These are phyloP conservation scores for Microcera coccophila DNA, from an alignment of 2,329 filamentous ascomycete species.

Conservation along the genomic window DNA sequence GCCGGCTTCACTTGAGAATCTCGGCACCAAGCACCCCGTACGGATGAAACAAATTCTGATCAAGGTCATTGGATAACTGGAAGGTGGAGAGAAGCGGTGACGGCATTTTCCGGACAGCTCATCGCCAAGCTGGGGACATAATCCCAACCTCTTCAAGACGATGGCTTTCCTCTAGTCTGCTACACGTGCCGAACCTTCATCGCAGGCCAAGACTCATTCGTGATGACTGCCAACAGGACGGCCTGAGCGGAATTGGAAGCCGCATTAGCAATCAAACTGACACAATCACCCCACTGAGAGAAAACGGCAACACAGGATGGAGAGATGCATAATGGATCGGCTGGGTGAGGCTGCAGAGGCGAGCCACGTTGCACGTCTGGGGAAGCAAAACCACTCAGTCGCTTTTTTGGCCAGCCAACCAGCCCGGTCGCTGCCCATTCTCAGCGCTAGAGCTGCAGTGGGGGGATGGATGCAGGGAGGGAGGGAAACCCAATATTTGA, in stretches of 20 bases:
- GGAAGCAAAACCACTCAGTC: conserved; percentile 29
- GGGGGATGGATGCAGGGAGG: conserved; percentile 16
- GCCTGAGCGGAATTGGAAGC: not conserved
- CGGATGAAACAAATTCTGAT: no score
- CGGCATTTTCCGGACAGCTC: no score
- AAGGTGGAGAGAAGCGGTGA: no score
- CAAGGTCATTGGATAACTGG: no score
- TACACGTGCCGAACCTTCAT: no score
- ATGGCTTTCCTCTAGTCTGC: no score
- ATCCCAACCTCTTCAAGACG: no score
- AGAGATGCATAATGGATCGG: conserved; percentile 28
- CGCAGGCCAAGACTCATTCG: no score
- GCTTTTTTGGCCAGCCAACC: conserved; percentile 19
- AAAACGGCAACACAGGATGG: conserved; percentile 17
- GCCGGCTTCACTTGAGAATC: not conserved
- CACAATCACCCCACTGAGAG: conserved; percentile 20
- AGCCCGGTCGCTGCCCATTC: not conserved
- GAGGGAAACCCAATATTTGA: conserved; percentile 7
- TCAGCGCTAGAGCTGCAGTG: conserved; percentile 13
- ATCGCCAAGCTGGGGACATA: no score
- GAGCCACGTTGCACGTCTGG: conserved; percentile 35
- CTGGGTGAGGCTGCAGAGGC: conserved; percentile 27
- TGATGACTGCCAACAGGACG: no score
- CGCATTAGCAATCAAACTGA: conserved; percentile 2
- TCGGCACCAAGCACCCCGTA: no score